phyloP scores from a whole-genome alignment of 106 monocot species.

The Phalaenopsis aphrodite region DNA sequence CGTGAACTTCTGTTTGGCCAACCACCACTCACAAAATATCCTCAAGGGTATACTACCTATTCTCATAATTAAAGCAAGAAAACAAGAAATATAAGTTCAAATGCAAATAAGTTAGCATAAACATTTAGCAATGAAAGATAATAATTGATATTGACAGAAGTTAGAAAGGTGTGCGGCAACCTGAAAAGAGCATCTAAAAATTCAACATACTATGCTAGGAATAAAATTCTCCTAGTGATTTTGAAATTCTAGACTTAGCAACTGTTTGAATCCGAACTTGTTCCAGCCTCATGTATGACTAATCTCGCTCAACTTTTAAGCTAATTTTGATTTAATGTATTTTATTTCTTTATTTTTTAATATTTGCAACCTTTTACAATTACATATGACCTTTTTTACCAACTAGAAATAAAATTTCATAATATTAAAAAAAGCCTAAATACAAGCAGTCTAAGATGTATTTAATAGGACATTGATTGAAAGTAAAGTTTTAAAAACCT shows the following conservation, averaged over 20 bases:
- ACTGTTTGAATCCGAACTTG: too few relatives aligned
- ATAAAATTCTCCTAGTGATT: too few relatives aligned
- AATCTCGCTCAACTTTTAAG: too few relatives aligned
- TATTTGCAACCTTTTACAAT: too few relatives aligned
- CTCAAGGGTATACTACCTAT: slow-evolving; percentile 81
- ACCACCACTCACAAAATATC: slow-evolving; percentile 93
- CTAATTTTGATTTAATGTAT: too few relatives aligned
- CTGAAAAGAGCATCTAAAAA: background rate
- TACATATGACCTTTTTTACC: too few relatives aligned
- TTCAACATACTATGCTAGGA: background rate
- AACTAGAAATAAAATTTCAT: too few relatives aligned
- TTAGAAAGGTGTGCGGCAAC: background rate
- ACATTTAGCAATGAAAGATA: background rate
- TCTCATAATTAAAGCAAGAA: slow-evolving; percentile 1
- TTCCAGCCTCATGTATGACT: too few relatives aligned
- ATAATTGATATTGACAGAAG: background rate
- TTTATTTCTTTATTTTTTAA: too few relatives aligned
- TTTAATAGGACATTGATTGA: background rate
- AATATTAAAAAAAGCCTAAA: background rate
- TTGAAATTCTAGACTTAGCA: too few relatives aligned
- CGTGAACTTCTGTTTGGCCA: slow-evolving; percentile 67
- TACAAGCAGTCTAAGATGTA: background rate
- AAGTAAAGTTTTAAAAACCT: background rate
- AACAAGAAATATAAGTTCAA: background rate
- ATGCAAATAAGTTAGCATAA: background rate